Base-by-base conservation (phyloP, 805 yeast species). In the Wickerhamomyces chambardii region DNA sequence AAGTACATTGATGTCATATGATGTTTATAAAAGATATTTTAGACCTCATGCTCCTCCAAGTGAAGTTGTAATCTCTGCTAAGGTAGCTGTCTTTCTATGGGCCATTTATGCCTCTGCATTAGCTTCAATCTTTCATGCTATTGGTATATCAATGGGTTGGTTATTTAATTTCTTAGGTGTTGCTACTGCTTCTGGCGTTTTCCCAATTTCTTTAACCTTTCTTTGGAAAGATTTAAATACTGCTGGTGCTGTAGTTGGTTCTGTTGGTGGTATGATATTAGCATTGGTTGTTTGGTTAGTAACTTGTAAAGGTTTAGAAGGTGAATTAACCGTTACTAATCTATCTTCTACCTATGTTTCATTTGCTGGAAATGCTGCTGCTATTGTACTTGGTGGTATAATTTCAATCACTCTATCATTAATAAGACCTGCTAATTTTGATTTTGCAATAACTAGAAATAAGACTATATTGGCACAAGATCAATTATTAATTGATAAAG, bases 11-110 rank as follows among this genome's bases (percentile, higher is more conserved):
- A 40, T 68, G 29, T 65, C 73, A 3, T 69, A 63, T 43, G 75
- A 69, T 47, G 57, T 67, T 37, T 69, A 60, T 52, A 59, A 64
- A 45, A 56, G 62, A 33, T 69, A 68, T 46, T 45, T 66, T 37
- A 62, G 61, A 31, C 63, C 63, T 32, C 40, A 51, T 4, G 75
- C 75, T 9, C 45, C 59, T n/a, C 66, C 68, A 33, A 49, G 51
- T 17, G 58, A 62, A 34, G 58, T 69, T 43, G 59, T 68, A 27
- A 46, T 51, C 18, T 64, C 61, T 4, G 64, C 73, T 2, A 72
- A 69, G 40, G 41, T 56, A 15, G 51, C 63, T 12, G 73, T 69
- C 28, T 58, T 68, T 19, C 42, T 55, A 26, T 60, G 60, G 67
- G 64, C 43, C 2, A 27, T 62, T 47, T 49, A 55, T 28, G 36